Conservation (phyloP, 805 yeast genomes). For the Candida ovalis region DNA sequence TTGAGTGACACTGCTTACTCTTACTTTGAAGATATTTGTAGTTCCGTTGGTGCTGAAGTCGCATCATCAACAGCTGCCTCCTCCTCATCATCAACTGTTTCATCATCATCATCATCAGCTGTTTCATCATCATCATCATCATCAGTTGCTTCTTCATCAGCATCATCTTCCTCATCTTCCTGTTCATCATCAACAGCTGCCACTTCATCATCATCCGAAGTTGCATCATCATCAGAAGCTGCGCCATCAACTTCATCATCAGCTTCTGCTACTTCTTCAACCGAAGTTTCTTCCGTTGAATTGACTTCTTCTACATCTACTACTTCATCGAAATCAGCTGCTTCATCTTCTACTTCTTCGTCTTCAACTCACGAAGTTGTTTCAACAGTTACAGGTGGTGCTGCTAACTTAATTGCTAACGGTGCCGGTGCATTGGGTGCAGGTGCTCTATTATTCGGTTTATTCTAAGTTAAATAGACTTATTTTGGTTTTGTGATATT, state of each 20-base stretch:
- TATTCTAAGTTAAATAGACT: constrained; percentile 13
- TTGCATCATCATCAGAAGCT: constrained; percentile 13
- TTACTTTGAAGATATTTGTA: constrained; percentile 54
- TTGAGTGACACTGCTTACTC: constrained; percentile 53
- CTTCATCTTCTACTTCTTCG: too few relatives aligned
- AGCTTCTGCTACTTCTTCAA: constrained; percentile 22
- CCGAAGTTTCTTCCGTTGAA: constrained; percentile 4
- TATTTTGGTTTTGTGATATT: constrained; percentile 13
- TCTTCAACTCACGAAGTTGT: too few relatives aligned
- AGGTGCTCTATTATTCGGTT: constrained; percentile 15
- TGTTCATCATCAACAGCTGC: constrained; percentile 16
- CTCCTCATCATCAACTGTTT: constrained; percentile 20
- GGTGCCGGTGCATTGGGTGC: constrained; percentile 28
- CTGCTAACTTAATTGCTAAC: constrained; percentile 23
- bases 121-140: constrained; percentile 18
- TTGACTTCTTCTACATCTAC: constrained; percentile 16
- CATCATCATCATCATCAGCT: constrained; percentile 28
- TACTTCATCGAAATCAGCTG: too few relatives aligned
- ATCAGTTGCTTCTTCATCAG: constrained; percentile 23
- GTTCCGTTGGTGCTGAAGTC: constrained; percentile 36
- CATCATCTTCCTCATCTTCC: constrained; percentile 28
- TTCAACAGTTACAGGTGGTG: constrained; percentile 20
- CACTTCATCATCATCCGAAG: constrained; percentile 13
- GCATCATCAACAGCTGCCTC: constrained; percentile 26
- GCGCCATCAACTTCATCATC: constrained; percentile 29